phyloP scores from a whole-genome alignment of 805 yeast species.

The Lipomyces sp. region DNA sequence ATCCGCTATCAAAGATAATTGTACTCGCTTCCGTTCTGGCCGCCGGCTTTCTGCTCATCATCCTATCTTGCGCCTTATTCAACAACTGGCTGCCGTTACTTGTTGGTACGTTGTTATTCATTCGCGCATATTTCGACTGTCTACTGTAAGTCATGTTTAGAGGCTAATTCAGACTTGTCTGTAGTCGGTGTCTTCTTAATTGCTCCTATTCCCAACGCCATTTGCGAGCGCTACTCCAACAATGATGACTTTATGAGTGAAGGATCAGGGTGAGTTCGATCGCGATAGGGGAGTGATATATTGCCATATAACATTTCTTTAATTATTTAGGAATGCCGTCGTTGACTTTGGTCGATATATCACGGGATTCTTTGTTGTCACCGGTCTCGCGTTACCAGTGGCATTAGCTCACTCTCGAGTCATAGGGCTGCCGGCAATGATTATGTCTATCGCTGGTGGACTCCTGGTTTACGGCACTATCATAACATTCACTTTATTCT shows the following conservation, averaged over 20 bases:
- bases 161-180: conserved; percentile 9
- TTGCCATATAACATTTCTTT: conserved; percentile 4
- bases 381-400: conserved; percentile 77
- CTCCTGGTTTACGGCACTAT: conserved; percentile 79
- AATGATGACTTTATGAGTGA: conserved; percentile 69
- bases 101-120: conserved; percentile 53
- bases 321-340: conserved; percentile 48
- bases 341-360: conserved; percentile 79
- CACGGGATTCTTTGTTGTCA: conserved; percentile 74
- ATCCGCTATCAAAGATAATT: conserved; percentile 78
- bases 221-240: conserved; percentile 55
- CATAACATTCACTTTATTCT: conserved; percentile 78
- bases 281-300: background rate
- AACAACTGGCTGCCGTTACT: conserved; percentile 91
- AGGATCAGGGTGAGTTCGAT: conserved; percentile 47
- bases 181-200: conserved; percentile 62
- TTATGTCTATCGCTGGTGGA: conserved; percentile 86
- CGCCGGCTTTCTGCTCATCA: conserved; percentile 84
- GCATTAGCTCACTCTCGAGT: conserved; percentile 76
- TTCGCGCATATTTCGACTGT: background rate
- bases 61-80: conserved; percentile 84
- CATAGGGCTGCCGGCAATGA: conserved; percentile 69
- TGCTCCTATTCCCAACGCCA: conserved; percentile 74
- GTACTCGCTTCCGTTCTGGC: conserved; percentile 79
- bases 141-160: background rate